Percentiles rank a stretch among this genome's conserved stretches.
Evolutionary conservation across 2,329 filamentous ascomycete species (phyloP).

Genomic region (Alternaria sp.): DNA sequence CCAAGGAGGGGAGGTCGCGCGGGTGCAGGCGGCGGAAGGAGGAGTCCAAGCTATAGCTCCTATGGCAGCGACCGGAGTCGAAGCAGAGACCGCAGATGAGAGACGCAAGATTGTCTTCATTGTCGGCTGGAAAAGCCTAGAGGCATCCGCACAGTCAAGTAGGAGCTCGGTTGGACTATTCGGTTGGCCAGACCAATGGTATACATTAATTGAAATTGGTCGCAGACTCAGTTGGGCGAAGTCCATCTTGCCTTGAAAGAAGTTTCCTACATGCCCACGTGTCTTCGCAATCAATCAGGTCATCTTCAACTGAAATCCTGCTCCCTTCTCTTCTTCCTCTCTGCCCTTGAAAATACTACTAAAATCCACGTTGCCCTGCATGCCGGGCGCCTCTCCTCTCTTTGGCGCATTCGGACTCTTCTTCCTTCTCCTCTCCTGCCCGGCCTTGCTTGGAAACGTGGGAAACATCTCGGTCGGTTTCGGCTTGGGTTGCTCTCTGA

Average conservation of each 20-base stretch:
- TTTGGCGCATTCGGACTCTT: conserved; percentile 83
- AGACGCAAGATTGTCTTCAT: neutral
- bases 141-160: neutral
- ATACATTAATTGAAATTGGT: neutral
- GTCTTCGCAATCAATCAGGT: conserved; percentile 14
- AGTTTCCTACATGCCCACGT: neutral
- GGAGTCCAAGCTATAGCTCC: conserved; percentile 68
- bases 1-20: conserved; percentile 23
- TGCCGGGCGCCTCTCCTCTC: conserved; percentile 67
- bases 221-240: neutral
- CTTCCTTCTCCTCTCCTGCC: conserved; percentile 79
- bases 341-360: conserved; percentile 58
- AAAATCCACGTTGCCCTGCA: conserved; percentile 53
- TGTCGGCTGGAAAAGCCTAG: neutral
- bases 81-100: conserved; percentile 44
- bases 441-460: conserved; percentile 94
- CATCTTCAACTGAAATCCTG: conserved; percentile 53
- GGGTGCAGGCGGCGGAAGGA: conserved; percentile 46
- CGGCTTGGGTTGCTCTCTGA: conserved; percentile 84
- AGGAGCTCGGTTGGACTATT: neutral
- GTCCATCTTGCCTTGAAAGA: neutral
- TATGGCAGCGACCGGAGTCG: conserved; percentile 63
- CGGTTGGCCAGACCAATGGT: neutral
- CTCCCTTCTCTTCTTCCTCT: conserved; percentile 56
- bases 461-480: conserved; percentile 94